phyloP scores from a whole-genome alignment of 805 yeast genomes.

The Saccharomycopsis synnaedendra region DNA sequence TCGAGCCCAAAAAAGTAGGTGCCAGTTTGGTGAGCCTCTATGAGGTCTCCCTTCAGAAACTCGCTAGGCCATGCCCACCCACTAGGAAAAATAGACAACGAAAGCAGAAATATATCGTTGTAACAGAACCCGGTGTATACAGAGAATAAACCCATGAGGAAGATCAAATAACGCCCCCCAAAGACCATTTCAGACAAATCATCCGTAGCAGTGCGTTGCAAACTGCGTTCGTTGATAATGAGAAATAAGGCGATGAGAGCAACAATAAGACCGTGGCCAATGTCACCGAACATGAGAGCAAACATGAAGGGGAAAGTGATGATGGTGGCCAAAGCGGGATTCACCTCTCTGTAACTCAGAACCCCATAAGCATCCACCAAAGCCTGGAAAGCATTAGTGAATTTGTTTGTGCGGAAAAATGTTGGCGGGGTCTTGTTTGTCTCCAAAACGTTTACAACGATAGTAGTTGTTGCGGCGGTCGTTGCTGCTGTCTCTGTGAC shows the following conservation, averaged over 20 bases:
- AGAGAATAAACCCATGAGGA: slow-evolving; percentile 90
- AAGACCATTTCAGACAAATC: slow-evolving; percentile 97
- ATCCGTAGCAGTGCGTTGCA: slow-evolving; percentile 55
- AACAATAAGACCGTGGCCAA: slow-evolving; percentile 89
- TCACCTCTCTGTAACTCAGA: slow-evolving; percentile 87
- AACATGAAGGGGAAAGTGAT: slow-evolving; percentile 97
- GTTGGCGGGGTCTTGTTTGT: slow-evolving; percentile 92
- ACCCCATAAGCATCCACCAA: slow-evolving; percentile 95
- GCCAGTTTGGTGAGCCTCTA: slow-evolving; percentile 56
- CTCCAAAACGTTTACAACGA: slow-evolving; percentile 43
- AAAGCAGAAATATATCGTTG: slow-evolving; percentile 86
- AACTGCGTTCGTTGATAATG: slow-evolving; percentile 62
- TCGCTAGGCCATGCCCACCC: slow-evolving; percentile 92
- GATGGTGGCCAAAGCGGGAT: slow-evolving; percentile 90
- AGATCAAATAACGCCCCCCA: slow-evolving; percentile 80
- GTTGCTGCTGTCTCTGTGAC: slow-evolving; percentile 37
- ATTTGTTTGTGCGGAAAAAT: slow-evolving; percentile 86
- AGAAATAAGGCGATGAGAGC: slow-evolving; percentile 60
- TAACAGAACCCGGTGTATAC: slow-evolving; percentile 91
- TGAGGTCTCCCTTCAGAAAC: slow-evolving; percentile 57
- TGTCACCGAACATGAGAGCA: slow-evolving; percentile 98
- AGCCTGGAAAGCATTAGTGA: slow-evolving; percentile 84
- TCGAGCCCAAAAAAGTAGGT: slow-evolving; percentile 77
- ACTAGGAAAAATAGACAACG: slow-evolving; percentile 76
- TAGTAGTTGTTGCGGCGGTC: slow-evolving; percentile 26